Conservation (phyloP, 352 stramenopile species). For the Peronosclerospora sorghi region DNA sequence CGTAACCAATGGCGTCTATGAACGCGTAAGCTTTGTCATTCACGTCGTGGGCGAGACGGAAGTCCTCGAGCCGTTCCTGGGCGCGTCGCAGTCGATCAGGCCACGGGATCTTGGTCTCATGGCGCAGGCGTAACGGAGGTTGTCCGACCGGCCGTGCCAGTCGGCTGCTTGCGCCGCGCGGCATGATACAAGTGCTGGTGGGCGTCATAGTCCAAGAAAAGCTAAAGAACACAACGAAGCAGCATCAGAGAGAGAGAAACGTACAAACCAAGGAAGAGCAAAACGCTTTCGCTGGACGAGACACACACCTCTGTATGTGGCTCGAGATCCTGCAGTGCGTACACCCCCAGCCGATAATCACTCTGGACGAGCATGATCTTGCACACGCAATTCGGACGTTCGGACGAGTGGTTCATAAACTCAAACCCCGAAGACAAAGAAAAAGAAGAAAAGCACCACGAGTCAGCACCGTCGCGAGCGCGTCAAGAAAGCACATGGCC, state of each 20-base stretch:
- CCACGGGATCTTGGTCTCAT: too few species aligned
- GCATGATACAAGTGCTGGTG: constrained; percentile 57
- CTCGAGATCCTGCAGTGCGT: constrained; percentile 82
- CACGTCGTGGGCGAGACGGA: constrained; percentile 30
- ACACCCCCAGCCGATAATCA: constrained; percentile 89
- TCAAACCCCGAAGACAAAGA: constrained; percentile 7
- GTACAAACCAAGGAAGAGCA: neutral
- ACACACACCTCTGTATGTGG: constrained; percentile 72
- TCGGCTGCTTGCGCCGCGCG: constrained; percentile 50
- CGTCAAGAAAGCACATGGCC: neutral
- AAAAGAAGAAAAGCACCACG: too few species aligned
- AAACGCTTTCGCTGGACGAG: too few species aligned
- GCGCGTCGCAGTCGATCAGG: too few species aligned
- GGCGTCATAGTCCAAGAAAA: constrained; percentile 83
- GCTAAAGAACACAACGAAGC: constrained; percentile 21
- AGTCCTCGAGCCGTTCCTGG: constrained; percentile 13
- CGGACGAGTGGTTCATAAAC: constrained; percentile 85
- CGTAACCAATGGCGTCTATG: constrained; percentile 56
- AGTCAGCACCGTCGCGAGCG: too few species aligned
- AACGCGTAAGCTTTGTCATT: constrained; percentile 56
- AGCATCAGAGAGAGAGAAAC: neutral
- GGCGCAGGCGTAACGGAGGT: too few species aligned
- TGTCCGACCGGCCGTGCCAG: constrained; percentile 35
- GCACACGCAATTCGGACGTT: constrained; percentile 79
- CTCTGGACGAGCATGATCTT: constrained; percentile 89